Percentiles rank a stretch among this genome's conserved stretches.
phyloP scores from a whole-genome alignment of 2,329 filamentous ascomycete species.

The Clathrospora elynae region DNA sequence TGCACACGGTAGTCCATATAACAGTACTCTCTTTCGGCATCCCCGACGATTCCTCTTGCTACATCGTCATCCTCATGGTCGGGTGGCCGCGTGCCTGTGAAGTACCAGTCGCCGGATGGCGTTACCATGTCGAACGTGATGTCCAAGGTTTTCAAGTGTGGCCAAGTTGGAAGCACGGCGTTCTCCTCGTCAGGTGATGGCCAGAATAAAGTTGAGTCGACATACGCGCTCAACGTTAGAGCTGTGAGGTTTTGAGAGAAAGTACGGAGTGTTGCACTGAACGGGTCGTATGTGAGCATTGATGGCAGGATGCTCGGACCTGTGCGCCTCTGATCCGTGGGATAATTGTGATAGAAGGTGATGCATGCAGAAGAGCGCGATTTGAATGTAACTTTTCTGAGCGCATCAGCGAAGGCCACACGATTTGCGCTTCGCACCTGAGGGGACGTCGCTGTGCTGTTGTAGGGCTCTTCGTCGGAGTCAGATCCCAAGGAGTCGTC shows the following conservation, averaged over 20 bases:
- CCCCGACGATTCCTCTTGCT: constrained; percentile 4
- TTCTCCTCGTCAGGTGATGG: constrained; percentile 11
- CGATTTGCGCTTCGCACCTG: constrained; percentile 4
- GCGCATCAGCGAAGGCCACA: constrained; percentile 3
- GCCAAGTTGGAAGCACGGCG: constrained; percentile 10
- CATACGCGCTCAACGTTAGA: constrained; percentile 11
- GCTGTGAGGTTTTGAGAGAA: constrained; percentile 17
- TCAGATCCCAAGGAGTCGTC: constrained; percentile 6
- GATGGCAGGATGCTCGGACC: constrained; percentile 11
- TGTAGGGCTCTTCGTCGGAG: not conserved
- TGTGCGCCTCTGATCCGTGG: constrained; percentile 6
- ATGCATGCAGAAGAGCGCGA: constrained; percentile 5
- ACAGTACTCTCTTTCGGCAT: not conserved
- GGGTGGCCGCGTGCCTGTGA: constrained; percentile 11
- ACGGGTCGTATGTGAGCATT: constrained; percentile 10
- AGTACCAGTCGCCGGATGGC: constrained; percentile 20
- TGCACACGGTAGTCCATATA: constrained; percentile 12
- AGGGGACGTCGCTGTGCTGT: constrained; percentile 2
- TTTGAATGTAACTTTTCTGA: not conserved
- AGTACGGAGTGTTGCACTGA: constrained; percentile 16
- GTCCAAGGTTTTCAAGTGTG: constrained; percentile 14
- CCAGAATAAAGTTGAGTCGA: constrained; percentile 24
- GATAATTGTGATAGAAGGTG: constrained; percentile 5
- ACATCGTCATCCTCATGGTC: constrained; percentile 1
- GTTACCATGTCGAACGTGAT: constrained; percentile 12